These are phyloP conservation scores for Apiospora koreana DNA, from an alignment of 2,329 filamentous ascomycete genomes.

Conservation along the genomic window DNA sequence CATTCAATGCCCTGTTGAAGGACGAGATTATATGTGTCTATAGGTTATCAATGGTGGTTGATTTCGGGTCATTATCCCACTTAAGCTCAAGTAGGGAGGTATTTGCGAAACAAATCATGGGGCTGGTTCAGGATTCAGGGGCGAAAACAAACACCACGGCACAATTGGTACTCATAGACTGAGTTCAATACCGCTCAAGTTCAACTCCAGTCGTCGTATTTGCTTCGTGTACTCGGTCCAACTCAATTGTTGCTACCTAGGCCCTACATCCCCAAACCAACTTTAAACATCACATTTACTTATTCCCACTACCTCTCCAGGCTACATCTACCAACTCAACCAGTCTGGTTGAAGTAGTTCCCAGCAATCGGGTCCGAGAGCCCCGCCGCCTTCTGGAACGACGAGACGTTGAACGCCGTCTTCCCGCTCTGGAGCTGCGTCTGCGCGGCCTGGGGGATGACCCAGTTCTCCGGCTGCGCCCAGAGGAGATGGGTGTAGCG, in stretches of 20 bases:
- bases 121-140: not conserved
- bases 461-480: slow-evolving; percentile 35
- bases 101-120: not conserved
- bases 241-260: not conserved
- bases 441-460: slow-evolving; percentile 31
- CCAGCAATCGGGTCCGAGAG: slow-evolving; percentile 30
- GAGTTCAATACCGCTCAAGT: not conserved
- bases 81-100: not conserved
- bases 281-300: too few relatives aligned
- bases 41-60: too few relatives aligned
- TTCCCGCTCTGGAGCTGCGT: slow-evolving; percentile 33
- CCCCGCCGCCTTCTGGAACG: slow-evolving; percentile 32
- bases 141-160: not conserved
- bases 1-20: not conserved
- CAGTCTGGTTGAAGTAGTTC: slow-evolving; percentile 37
- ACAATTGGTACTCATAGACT: not conserved
- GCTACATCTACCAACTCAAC: slow-evolving; percentile 17
- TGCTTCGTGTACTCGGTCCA: not conserved
- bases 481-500: slow-evolving; percentile 40
- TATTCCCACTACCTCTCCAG: not conserved
- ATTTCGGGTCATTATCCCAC: too few relatives aligned
- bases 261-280: not conserved
- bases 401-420: slow-evolving; percentile 32
- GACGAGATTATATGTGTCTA: too few relatives aligned
- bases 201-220: not conserved